A percentile compares a stretch with the other conserved stretches of the same genome.
phyloP scores from a whole-genome alignment of 257 asterid genomes.

The Paraleonurus japonicus region DNA sequence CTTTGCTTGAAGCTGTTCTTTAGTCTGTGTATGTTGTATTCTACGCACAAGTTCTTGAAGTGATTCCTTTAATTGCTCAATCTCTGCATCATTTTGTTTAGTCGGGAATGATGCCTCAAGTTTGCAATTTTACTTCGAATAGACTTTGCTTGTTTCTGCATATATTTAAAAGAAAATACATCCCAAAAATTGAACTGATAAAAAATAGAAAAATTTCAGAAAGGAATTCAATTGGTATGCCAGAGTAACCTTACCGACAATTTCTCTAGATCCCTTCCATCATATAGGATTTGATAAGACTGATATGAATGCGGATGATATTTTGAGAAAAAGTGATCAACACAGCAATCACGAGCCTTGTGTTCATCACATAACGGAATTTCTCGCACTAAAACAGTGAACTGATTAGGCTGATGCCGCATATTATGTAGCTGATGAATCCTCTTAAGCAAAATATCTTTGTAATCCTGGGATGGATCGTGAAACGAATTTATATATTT shows the following conservation, averaged over 20 bases:
- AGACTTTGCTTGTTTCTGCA: conserved; percentile 61
- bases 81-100: conserved; percentile 34
- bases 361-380: conserved; percentile 84
- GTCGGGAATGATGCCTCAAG: conserved; percentile 41
- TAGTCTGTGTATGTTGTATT: conserved; percentile 49
- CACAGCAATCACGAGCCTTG: conserved; percentile 69
- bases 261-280: conserved; percentile 64
- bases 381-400: conserved; percentile 92
- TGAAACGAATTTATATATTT: conserved; percentile 17
- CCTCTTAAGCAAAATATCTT: conserved; percentile 65
- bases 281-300: conserved; percentile 76
- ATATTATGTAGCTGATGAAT: conserved; percentile 52
- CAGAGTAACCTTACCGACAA: conserved; percentile 49
- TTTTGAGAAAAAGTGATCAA: conserved; percentile 77
- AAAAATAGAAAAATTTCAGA: neutral
- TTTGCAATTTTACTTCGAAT: conserved; percentile 48
- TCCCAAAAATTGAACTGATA: neutral
- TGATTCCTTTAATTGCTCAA: conserved; percentile 53
- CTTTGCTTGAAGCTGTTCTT: conserved; percentile 60
- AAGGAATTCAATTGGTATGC: neutral
- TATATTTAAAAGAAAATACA: conserved; percentile 12
- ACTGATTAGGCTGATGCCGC: conserved; percentile 87
- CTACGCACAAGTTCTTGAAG: conserved; percentile 51
- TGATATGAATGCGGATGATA: conserved; percentile 70
- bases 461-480: conserved; percentile 58